Evolutionary conservation across 2,329 filamentous ascomycete genomes (phyloP).

Genomic region (Epichloe scottii): DNA sequence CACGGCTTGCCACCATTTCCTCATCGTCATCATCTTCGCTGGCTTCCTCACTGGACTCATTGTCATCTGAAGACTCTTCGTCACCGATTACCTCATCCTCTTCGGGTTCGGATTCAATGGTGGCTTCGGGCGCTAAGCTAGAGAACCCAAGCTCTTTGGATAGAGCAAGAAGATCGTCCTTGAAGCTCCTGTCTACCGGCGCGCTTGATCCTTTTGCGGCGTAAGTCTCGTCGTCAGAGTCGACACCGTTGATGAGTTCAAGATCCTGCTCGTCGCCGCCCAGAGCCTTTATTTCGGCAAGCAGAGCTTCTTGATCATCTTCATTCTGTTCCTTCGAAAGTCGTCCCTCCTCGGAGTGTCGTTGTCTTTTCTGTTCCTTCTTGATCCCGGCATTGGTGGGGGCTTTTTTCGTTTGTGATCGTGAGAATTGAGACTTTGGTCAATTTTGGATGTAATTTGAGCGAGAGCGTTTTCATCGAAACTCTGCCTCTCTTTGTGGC

Average conservation of each 20-base stretch:
- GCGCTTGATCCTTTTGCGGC: constrained; percentile 18
- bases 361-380: constrained; percentile 26
- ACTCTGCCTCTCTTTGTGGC: constrained; percentile 9
- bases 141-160: constrained; percentile 27
- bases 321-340: constrained; percentile 14
- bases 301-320: constrained; percentile 28
- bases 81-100: constrained; percentile 19
- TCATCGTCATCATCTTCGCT: constrained; percentile 21
- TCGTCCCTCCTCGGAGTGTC: constrained; percentile 15
- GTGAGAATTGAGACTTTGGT: constrained; percentile 32
- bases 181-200: constrained; percentile 28
- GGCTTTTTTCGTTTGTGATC: constrained; percentile 34
- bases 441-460: constrained; percentile 43
- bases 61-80: constrained; percentile 14
- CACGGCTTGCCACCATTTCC: constrained; percentile 10
- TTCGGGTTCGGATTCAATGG: constrained; percentile 25
- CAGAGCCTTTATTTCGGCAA: constrained; percentile 52
- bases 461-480: constrained; percentile 40
- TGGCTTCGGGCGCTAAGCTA: constrained; percentile 21
- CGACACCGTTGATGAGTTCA: constrained; percentile 43
- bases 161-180: constrained; percentile 23
- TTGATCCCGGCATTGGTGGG: constrained; percentile 21
- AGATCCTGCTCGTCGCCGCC: constrained; percentile 54
- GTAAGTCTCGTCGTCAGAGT: constrained; percentile 28
- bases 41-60: constrained; percentile 15